phyloP scores from a whole-genome alignment of 768 basidiomycete species.

The Termitomyces sp. region DNA sequence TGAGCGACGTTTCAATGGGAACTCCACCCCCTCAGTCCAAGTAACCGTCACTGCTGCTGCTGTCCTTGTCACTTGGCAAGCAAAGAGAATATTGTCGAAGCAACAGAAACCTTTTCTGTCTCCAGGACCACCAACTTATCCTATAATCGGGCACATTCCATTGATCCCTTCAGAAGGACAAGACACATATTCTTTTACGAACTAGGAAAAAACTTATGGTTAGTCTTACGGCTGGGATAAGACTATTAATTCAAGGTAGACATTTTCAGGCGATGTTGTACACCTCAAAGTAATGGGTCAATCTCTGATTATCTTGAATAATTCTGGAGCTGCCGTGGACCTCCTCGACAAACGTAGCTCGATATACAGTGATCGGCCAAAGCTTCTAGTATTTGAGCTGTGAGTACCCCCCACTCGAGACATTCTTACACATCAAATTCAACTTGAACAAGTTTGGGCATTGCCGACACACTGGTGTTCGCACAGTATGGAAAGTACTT shows the following conservation, averaged over 20 bases:
- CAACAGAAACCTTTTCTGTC: slow-evolving; percentile 12
- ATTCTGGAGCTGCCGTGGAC: slow-evolving; percentile 19
- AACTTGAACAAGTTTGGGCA: slow-evolving; percentile 12
- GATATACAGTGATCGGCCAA: slow-evolving; percentile 21
- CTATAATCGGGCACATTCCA: slow-evolving; percentile 30
- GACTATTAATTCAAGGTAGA: background rate
- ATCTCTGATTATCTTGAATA: slow-evolving; percentile 19
- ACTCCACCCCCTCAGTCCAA: background rate
- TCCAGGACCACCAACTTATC: slow-evolving; percentile 31
- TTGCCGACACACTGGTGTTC: slow-evolving; percentile 13
- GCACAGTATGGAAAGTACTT: slow-evolving; percentile 18
- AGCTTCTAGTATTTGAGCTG: slow-evolving; percentile 15
- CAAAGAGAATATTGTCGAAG: background rate
- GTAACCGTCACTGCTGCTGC: background rate
- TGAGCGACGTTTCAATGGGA: background rate
- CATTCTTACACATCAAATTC: background rate
- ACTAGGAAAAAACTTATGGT: slow-evolving; percentile 30
- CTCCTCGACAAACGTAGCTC: slow-evolving; percentile 21
- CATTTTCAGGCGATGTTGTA: slow-evolving; percentile 18
- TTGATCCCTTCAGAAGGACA: slow-evolving; percentile 24
- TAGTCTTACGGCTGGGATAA: background rate
- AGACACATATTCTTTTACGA: slow-evolving; percentile 21
- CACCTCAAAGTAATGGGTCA: slow-evolving; percentile 18
- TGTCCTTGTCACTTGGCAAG: background rate
- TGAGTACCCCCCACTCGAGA: slow-evolving; percentile 5